Evolutionary conservation across 108 stramenopile genomes (phyloP).

Genomic region (Licmophora abbreviata): DNA sequence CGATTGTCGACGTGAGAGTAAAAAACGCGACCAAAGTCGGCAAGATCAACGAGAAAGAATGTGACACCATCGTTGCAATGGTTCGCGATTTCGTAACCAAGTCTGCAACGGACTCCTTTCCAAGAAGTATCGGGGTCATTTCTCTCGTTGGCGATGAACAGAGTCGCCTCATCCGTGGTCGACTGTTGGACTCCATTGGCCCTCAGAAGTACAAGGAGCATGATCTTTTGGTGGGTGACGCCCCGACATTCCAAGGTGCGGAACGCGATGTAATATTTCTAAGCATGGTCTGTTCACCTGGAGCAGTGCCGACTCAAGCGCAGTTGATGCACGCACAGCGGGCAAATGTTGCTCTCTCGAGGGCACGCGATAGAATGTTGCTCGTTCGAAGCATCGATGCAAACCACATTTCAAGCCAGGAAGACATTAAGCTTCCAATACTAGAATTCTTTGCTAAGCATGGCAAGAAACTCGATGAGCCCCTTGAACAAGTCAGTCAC

Average conservation of each 20-base stretch:
- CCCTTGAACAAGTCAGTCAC: not conserved
- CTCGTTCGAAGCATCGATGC: constrained; percentile 47
- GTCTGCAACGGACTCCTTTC: not conserved
- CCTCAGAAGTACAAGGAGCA: constrained; percentile 31
- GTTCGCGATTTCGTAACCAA: constrained; percentile 16
- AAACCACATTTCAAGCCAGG: constrained; percentile 27
- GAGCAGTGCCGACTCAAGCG: constrained; percentile 35
- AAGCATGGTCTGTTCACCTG: constrained; percentile 49
- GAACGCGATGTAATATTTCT: constrained; percentile 53
- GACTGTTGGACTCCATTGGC: constrained; percentile 39
- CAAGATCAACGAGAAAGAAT: constrained; percentile 45
- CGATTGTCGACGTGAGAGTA: constrained; percentile 35
- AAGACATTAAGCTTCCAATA: constrained; percentile 44
- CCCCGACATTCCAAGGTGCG: constrained; percentile 55
- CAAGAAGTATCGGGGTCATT: constrained; percentile 49
- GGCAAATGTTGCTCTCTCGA: constrained; percentile 45
- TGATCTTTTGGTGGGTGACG: constrained; percentile 46
- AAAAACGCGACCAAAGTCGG: constrained; percentile 32
- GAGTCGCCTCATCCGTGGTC: constrained; percentile 43
- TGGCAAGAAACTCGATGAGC: too few species aligned
- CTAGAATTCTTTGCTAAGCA: constrained; percentile 34
- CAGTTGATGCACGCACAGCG: constrained; percentile 52
- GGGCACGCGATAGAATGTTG: constrained; percentile 43
- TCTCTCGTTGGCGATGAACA: constrained; percentile 56
- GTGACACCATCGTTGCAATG: constrained; percentile 33